Evolutionary conservation across 2,329 filamentous ascomycete species (phyloP), one percentile per base, ranked within the genome.

Genomic region (Fusarium sp.): DNA sequence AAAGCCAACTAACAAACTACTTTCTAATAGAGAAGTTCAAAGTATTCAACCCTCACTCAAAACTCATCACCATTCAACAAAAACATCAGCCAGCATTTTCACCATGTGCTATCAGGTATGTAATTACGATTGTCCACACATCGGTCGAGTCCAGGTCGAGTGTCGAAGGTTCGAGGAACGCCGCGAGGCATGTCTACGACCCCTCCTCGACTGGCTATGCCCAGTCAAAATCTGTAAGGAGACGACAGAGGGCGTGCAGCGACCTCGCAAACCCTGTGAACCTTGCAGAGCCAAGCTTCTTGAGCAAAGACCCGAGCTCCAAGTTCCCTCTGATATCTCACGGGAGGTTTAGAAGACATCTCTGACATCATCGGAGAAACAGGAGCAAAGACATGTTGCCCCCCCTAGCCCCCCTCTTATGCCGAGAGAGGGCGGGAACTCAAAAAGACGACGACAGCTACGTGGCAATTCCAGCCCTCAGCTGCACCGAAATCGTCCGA

Each of bases 61-160:
- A 32, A 30, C 25, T 27, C 30, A 57, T 12, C 14, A 45, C n/a
- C 14, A 14, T 27, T 12, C 13, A 18, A n/a, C n/a, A 40, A 24
- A 20, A 22, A 27, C 12, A 62, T 8, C 16, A 20, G 29, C 9
- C 40, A 40, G 12, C 24, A 27, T 22, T 13, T 32, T 20, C 46
- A 49, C 20, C 18, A 76, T 75, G 74, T 77, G 75, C 32, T 65
- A 71, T 24, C 58, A 74, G 22, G 54, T 75, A 20, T 57, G 46
- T 13, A 32, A 63, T 22, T 76, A 67, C 16, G 54, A 52, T 14
- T 76, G 75, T 41, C 68, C 64, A 32, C 75, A 77, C 55, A 47
- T 76, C 47, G 32, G 37, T 7, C 68, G 63, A 29, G 29, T 53
- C 4, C 54, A 59, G 9, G 40, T 66, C 30, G 32, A 44, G 16